Percentiles rank a stretch among this genome's conserved stretches.
These are phyloP conservation scores for Pelargonium fulgidum DNA, from an alignment of 441 rosid species.

Conservation along the genomic window DNA sequence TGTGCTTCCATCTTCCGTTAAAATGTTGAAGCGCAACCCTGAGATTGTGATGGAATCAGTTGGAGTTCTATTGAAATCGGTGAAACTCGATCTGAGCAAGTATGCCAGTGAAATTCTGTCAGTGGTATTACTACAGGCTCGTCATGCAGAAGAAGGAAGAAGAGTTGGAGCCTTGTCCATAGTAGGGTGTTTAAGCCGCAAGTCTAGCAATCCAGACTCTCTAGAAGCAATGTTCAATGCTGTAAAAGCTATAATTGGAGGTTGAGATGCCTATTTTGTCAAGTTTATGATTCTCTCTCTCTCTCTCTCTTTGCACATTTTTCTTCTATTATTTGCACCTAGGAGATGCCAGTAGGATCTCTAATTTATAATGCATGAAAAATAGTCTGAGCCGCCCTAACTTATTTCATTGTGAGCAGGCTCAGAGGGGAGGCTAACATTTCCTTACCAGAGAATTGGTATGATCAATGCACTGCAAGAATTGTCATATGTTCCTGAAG, in stretches of 20 bases:
- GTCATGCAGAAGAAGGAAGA: slow-evolving; percentile 85
- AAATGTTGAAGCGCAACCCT: slow-evolving; percentile 98
- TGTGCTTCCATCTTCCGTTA: slow-evolving; percentile 72
- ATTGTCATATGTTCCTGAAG: slow-evolving; percentile 78
- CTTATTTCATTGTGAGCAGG: slow-evolving; percentile 40
- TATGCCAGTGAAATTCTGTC: slow-evolving; percentile 74
- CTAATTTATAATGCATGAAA: slow-evolving; percentile 11
- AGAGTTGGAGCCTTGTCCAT: slow-evolving; percentile 65
- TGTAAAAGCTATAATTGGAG: slow-evolving; percentile 81
- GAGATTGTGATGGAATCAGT: slow-evolving; percentile 88
- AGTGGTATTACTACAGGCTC: slow-evolving; percentile 74
- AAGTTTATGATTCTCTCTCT: slow-evolving; percentile 5
- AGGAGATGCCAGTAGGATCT: neutral
- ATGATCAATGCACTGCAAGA: slow-evolving; percentile 80
- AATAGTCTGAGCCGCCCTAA: slow-evolving; percentile 9
- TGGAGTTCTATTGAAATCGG: slow-evolving; percentile 57
- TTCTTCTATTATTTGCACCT: slow-evolving; percentile 1
- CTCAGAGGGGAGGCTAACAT: slow-evolving; percentile 90
- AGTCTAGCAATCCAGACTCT: slow-evolving; percentile 93
- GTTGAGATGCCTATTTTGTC: slow-evolving; percentile 34
- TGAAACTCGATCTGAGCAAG: slow-evolving; percentile 86
- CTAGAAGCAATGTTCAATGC: slow-evolving; percentile 74
- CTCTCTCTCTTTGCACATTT: neutral
- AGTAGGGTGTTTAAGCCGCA: slow-evolving; percentile 61
- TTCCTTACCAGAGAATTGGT: slow-evolving; percentile 91